A percentile compares a stretch with the other conserved stretches of the same genome.
Evolutionary conservation across 768 basidiomycete species (phyloP).

Genomic region (Cystofilobasidium bisporidii): DNA sequence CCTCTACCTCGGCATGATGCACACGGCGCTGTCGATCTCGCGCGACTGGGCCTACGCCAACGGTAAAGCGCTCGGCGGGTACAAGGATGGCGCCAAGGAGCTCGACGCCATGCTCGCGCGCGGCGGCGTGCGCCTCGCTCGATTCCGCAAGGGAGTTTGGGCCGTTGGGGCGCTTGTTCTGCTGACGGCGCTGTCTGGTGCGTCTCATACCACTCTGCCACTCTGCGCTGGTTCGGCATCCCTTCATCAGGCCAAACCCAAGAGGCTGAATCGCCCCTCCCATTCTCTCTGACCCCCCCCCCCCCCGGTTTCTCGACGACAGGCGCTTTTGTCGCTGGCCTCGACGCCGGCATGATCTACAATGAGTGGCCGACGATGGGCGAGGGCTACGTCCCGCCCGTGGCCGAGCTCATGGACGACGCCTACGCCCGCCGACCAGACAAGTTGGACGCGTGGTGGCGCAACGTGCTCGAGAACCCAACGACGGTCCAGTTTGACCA

Average conservation of each 20-base stretch:
- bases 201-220: conserved; percentile 27
- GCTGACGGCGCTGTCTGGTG: conserved; percentile 85
- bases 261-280: too few relatives aligned
- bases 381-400: conserved; percentile 68
- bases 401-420: conserved; percentile 67
- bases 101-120: neutral
- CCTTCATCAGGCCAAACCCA: too few relatives aligned
- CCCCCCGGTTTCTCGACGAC: conserved; percentile 1
- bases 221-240: neutral
- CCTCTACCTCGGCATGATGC: conserved; percentile 88
- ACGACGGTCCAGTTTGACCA: conserved; percentile 97
- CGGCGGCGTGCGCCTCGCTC: conserved; percentile 38
- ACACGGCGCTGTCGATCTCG: conserved; percentile 60
- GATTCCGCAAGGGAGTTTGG: conserved; percentile 54
- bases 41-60: conserved; percentile 61
- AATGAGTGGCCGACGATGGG: conserved; percentile 99
- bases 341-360: conserved; percentile 93
- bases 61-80: neutral
- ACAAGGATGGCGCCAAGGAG: conserved; percentile 55
- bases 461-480: conserved; percentile 94
- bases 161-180: conserved; percentile 69
- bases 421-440: conserved; percentile 57
- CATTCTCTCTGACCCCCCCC: neutral
- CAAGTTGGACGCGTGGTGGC: conserved; percentile 78
- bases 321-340: conserved; percentile 97